A percentile compares a stretch with the other conserved stretches of the same genome.
phyloP scores from a whole-genome alignment of 441 rosid species.

The Cnidoscolus chayamansa region DNA sequence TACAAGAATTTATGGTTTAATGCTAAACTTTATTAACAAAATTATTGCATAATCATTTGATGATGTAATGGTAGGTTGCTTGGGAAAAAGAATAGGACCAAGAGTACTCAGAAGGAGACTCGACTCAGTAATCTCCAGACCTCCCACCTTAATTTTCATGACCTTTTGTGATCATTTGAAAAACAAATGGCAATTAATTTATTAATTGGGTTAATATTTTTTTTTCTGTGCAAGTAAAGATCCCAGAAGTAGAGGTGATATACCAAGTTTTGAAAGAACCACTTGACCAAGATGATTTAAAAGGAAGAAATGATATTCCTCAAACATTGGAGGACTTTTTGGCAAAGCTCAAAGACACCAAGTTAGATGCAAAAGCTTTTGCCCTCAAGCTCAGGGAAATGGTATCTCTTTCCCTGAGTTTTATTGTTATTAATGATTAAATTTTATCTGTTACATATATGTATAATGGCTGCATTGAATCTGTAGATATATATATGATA shows the following conservation, averaged over 20 bases:
- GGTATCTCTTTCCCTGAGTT: constrained; percentile 35
- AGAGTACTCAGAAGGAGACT: constrained; percentile 60
- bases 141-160: not conserved
- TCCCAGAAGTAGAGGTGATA: constrained; percentile 79
- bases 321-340: constrained; percentile 79
- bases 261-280: constrained; percentile 73
- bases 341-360: constrained; percentile 55
- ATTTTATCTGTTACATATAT: too few relatives aligned
- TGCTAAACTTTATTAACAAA: too few relatives aligned
- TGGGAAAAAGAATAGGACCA: constrained; percentile 82
- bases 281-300: constrained; percentile 52
- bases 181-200: too few relatives aligned
- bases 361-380: constrained; percentile 64
- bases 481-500: too few relatives aligned
- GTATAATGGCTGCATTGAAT: too few relatives aligned
- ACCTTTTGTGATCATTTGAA: not conserved
- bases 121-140: constrained; percentile 49
- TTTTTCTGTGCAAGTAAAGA: constrained; percentile 33
- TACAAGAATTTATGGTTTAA: too few relatives aligned
- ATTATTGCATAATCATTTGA: not conserved
- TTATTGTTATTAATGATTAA: too few relatives aligned
- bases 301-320: constrained; percentile 76
- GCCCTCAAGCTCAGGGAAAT: constrained; percentile 86
- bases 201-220: too few relatives aligned
- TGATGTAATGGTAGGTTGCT: constrained; percentile 54